phyloP scores from a whole-genome alignment of 176 grass and related monocot genomes.

The Lolium perenne region DNA sequence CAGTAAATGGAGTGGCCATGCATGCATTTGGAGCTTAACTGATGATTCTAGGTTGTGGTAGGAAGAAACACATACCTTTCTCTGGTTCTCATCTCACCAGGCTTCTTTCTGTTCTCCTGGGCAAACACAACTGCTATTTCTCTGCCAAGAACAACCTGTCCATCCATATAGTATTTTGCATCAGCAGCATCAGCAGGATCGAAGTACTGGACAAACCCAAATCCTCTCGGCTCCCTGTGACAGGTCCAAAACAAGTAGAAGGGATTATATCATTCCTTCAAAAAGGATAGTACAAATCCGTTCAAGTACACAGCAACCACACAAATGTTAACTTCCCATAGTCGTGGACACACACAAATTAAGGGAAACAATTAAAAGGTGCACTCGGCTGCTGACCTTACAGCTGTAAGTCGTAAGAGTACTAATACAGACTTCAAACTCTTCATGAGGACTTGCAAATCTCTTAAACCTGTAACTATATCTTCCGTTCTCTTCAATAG shows the following conservation, averaged over 20 bases:
- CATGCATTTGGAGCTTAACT: background rate
- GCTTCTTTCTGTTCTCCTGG: slow-evolving; percentile 92
- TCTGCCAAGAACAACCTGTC: slow-evolving; percentile 87
- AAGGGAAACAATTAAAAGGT: slow-evolving; percentile 49
- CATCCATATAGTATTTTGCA: slow-evolving; percentile 95
- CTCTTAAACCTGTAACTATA: slow-evolving; percentile 68
- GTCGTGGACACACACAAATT: slow-evolving; percentile 24
- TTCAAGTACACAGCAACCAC: slow-evolving; percentile 14
- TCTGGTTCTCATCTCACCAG: slow-evolving; percentile 80
- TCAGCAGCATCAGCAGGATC: slow-evolving; percentile 85
- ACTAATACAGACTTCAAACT: slow-evolving; percentile 16
- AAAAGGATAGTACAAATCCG: background rate
- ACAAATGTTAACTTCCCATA: background rate
- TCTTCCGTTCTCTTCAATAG: slow-evolving; percentile 30
- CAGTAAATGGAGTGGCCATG: background rate
- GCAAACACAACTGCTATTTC: slow-evolving; percentile 94
- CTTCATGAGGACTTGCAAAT: slow-evolving; percentile 70
- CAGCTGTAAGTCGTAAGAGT: slow-evolving; percentile 28
- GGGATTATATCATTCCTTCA: background rate
- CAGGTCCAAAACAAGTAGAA: background rate
- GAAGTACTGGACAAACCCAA: slow-evolving; percentile 93
- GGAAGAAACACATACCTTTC: slow-evolving; percentile 62
- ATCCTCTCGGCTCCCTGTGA: slow-evolving; percentile 77
- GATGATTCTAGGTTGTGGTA: background rate
- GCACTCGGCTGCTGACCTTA: slow-evolving; percentile 86